phyloP scores from a whole-genome alignment of 129 eudicot species.

The Artemisia argyi region DNA sequence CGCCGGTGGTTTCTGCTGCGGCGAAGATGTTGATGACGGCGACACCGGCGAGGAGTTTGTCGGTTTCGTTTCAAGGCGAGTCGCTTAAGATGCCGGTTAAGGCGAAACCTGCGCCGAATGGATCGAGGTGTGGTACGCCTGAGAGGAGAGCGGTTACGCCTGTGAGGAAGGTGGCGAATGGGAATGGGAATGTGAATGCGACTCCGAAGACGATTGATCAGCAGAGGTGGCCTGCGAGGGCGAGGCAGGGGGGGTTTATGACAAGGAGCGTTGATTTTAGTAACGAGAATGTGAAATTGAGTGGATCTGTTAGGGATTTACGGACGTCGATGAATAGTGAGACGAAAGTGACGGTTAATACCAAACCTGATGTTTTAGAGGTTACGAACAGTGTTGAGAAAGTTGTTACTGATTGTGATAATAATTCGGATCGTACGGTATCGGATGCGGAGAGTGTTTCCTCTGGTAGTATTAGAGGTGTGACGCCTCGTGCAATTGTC shows the following conservation, averaged over 20 bases:
- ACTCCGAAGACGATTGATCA: constrained; percentile 48
- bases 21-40: constrained; percentile 63
- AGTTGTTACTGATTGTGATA: constrained; percentile 25
- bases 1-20: constrained; percentile 52
- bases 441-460: constrained; percentile 71
- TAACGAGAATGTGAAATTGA: constrained; percentile 43
- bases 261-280: constrained; percentile 76
- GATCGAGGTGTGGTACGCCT: constrained; percentile 55
- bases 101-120: constrained; percentile 45
- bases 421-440: constrained; percentile 25
- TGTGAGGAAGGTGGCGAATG: constrained; percentile 37
- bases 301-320: constrained; percentile 62
- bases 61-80: constrained; percentile 90
- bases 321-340: constrained; percentile 47
- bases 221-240: constrained; percentile 78
- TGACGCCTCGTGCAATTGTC: constrained; percentile 42
- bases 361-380: constrained; percentile 21
- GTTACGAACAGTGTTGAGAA: constrained; percentile 15
- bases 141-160: constrained; percentile 65
- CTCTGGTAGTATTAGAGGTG: constrained; percentile 54
- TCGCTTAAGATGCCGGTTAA: constrained; percentile 48
- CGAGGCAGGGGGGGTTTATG: constrained; percentile 48
- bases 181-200: background rate
- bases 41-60: constrained; percentile 65
- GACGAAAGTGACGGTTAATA: constrained; percentile 24